Evolutionary conservation across 257 asterid species (phyloP).

Genomic region (Vinca minor): DNA sequence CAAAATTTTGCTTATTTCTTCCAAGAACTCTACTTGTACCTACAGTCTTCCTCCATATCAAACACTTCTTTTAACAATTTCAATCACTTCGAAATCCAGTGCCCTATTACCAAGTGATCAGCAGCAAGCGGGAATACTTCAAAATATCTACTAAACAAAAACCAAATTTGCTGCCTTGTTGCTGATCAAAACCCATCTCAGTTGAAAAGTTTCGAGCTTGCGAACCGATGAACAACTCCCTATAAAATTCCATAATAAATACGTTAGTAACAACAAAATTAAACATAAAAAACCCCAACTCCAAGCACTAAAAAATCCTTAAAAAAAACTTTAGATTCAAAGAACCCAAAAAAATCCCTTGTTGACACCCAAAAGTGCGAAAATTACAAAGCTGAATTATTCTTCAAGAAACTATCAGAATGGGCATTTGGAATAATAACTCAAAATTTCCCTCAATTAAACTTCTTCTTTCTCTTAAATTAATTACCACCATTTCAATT

Average conservation of each 20-base stretch:
- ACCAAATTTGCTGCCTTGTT: conserved; percentile 5
- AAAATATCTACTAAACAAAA: conserved; percentile 1
- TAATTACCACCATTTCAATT: neutral
- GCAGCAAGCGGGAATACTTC: conserved; percentile 1
- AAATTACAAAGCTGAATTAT: neutral
- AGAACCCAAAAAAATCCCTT: neutral
- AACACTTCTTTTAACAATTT: neutral
- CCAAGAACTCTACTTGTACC: conserved; percentile 16
- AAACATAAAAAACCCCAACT: neutral
- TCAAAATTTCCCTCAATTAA: neutral
- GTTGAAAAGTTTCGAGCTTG: no score
- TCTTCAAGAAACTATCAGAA: neutral
- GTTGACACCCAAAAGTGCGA: neutral
- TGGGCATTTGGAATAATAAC: conserved; percentile 10
- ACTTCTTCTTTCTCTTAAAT: neutral
- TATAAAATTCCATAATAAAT: conserved; percentile 11
- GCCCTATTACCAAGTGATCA: conserved; percentile 2
- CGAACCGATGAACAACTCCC: conserved; percentile 16
- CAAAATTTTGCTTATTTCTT: neutral
- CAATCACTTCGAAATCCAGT: conserved; percentile 9
- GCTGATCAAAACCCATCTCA: conserved; percentile 22
- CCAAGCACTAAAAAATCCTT: neutral
- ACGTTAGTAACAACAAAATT: conserved; percentile 7
- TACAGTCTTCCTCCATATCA: conserved; percentile 32
- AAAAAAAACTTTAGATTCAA: neutral